Percentiles rank a stretch among this genome's conserved stretches.
These are phyloP conservation scores for Leucocoprinus sp. DNA, from an alignment of 768 basidiomycete species.

Conservation along the genomic window DNA sequence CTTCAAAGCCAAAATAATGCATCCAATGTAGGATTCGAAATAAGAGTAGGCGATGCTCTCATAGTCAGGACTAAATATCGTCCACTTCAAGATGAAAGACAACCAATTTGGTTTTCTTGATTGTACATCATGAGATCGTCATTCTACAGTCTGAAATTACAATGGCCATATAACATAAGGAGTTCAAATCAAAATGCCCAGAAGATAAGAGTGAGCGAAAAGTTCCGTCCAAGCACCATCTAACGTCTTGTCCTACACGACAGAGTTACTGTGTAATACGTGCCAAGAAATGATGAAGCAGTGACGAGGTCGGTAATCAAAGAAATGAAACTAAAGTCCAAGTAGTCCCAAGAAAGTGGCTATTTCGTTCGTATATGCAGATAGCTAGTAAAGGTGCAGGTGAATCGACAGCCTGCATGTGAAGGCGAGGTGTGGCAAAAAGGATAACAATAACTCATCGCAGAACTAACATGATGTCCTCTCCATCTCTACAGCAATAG, in stretches of 20 bases:
- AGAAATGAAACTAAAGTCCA: slow-evolving; percentile 11
- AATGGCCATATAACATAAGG: not conserved
- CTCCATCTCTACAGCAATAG: slow-evolving; percentile 23
- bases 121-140: not conserved
- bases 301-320: slow-evolving; percentile 6
- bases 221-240: no score
- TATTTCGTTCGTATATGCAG: not conserved
- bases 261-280: no score
- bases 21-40: no score
- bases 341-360: slow-evolving; percentile 2
- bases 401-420: slow-evolving; percentile 4
- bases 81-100: no score
- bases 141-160: not conserved
- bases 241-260: no score
- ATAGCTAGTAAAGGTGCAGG: slow-evolving; percentile 6
- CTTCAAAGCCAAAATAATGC: no score
- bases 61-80: no score
- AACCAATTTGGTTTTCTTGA: no score
- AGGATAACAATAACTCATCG: slow-evolving; percentile 10
- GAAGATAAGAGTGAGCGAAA: no score
- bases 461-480: not conserved
- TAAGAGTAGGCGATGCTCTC: no score
- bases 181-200: not conserved
- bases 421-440: slow-evolving; percentile 9
- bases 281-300: not conserved